Evolutionary conservation across 129 eudicot genomes (phyloP).

Genomic region (Saussurea involucrata): DNA sequence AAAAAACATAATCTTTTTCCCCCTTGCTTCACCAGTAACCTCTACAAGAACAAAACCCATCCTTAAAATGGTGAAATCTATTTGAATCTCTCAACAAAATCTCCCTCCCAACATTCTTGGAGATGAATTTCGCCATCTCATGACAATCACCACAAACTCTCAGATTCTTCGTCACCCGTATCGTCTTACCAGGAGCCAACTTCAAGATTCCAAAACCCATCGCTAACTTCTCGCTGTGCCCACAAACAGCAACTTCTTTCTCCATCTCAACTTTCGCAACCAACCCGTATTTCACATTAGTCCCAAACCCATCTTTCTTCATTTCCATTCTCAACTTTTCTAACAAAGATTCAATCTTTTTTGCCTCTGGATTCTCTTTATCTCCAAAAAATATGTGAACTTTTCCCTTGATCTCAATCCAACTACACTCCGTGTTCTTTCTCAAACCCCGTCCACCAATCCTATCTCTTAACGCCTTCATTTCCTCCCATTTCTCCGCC

Average conservation of each 20-base stretch:
- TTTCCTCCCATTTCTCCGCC: constrained; percentile 63
- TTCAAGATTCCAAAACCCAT: constrained; percentile 56
- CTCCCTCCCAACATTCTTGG: constrained; percentile 51
- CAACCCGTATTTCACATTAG: constrained; percentile 27
- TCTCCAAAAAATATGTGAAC: constrained; percentile 47
- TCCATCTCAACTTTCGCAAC: constrained; percentile 41
- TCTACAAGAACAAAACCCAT: constrained; percentile 75
- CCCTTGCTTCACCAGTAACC: constrained; percentile 40
- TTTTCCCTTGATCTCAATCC: constrained; percentile 65
- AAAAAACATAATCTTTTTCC: background rate
- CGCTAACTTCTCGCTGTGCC: constrained; percentile 69
- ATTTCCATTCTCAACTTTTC: constrained; percentile 33
- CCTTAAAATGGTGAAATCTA: constrained; percentile 70
- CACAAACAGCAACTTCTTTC: constrained; percentile 49
- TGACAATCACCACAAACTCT: constrained; percentile 61
- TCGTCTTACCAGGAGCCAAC: constrained; percentile 46
- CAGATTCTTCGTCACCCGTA: constrained; percentile 59
- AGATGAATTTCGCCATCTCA: constrained; percentile 60
- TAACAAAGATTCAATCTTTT: constrained; percentile 32
- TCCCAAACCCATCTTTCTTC: constrained; percentile 38
- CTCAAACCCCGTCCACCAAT: constrained; percentile 21
- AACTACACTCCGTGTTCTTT: constrained; percentile 52
- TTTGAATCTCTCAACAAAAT: constrained; percentile 58
- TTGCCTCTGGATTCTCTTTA: constrained; percentile 38
- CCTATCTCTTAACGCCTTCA: constrained; percentile 36